Base-by-base conservation (phyloP, 2,329 filamentous ascomycete species). In the Sporothrix schenckii region DNA sequence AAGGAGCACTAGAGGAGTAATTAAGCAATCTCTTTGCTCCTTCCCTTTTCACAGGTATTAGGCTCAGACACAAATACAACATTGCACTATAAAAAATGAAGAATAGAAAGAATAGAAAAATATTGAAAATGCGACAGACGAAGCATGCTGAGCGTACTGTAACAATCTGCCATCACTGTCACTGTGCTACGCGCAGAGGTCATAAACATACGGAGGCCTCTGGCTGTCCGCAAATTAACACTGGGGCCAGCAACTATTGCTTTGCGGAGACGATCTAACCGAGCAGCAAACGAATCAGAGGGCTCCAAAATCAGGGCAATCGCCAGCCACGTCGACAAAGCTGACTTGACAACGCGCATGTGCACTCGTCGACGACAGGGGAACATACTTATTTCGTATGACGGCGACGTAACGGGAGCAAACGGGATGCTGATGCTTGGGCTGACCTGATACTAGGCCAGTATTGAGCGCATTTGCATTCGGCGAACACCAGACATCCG, bases 211-310 rank as follows among this genome's bases (percentile, higher is more conserved):
- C 11, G 63, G 65, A 67, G 65, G 65, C 65, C 65, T 67, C 65
- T 24, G 30, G 24, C 34, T 34, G 27, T 49, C 30, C 49, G 65
- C 65, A 56, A 67, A 67, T 67, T 67, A 67, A 53, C 50, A 67
- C 65, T 54, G 50, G 65, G 49, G 19, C 63, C 34, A 9, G 6
- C 34, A 34, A 34, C 34, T 34, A 34, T 34, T 34, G 34, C 34
- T 34, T 7, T 44, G 58, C 58, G 58, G 58, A 61, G 58, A 47
- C 24, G 39, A 61, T n/a, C n/a, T 7, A 61, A 39, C 4, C 27
- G 27, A 58, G 30, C 41, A 47, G 41, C 41, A 63, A 27, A 16
- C 39, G 13, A 47, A 2, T n/a, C 56, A 47, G 21, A 19, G 30
- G 24, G 34, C 24, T 14, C 13, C 24, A 56, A 47, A 63, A 47